Conservation (phyloP, 1,284 basidiomycete species). For the Apiotrichum sp. region DNA sequence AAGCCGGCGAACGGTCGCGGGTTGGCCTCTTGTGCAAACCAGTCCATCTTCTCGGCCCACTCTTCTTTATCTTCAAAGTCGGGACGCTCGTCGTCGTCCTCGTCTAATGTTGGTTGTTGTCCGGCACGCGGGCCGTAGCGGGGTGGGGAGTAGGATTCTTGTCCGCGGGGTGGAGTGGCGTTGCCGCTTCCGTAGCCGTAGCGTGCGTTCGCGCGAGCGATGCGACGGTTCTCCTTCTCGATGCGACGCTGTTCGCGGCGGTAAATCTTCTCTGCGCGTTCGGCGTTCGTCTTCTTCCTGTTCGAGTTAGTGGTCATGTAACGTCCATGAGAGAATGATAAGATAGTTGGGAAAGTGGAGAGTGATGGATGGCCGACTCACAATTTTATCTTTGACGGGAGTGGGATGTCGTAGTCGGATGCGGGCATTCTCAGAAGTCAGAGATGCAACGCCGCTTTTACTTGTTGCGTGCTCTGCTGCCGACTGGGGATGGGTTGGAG, state of each 20-base stretch:
- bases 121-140: not conserved
- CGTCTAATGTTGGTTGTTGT: not conserved
- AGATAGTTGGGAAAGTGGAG: too few species aligned
- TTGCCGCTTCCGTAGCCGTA: conserved; percentile 6
- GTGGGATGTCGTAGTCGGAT: conserved; percentile 13
- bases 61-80: conserved; percentile 2
- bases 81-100: too few species aligned
- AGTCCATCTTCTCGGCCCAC: too few species aligned
- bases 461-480: too few species aligned
- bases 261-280: conserved; percentile 28
- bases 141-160: not conserved
- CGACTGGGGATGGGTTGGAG: too few species aligned
- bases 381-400: conserved; percentile 15
- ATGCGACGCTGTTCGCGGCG: conserved; percentile 24
- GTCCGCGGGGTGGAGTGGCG: not conserved
- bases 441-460: too few species aligned
- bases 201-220: conserved; percentile 30
- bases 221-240: conserved; percentile 16
- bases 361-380: too few species aligned
- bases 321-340: too few species aligned
- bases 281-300: conserved; percentile 33
- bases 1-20: not conserved
- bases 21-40: conserved; percentile 15
- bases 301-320: not conserved
- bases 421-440: too few species aligned